Base-by-base conservation (phyloP, 805 yeast genomes). In the Cephaloascus albidus region DNA sequence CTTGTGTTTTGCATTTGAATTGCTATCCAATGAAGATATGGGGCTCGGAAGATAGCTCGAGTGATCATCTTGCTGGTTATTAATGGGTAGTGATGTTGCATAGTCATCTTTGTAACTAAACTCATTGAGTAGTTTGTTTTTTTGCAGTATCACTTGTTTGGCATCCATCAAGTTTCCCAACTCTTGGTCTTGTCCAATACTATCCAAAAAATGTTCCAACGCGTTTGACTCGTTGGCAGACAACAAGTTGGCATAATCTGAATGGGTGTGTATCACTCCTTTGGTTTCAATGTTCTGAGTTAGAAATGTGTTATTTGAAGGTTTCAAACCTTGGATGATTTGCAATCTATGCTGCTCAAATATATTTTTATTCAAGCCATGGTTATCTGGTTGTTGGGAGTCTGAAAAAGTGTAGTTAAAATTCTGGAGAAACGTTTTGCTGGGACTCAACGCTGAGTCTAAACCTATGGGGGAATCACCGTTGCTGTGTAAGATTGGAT, bases 191-290 rank as follows among this genome's bases (percentile, higher is more conserved):
- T 16, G 15, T 8, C 18, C 33, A n/a, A 31, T 31, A n/a, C 33
- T 48, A 39, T 56, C 60, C 44, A 56, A 44, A 35, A 56, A 56
- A 42, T 43, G 44, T 41, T 54, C 58, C 45, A 56, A 47, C 28
- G 49, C 48, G 37, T 46, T 39, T 6, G 45, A 40, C 31, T 48
- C 52, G 19, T 45, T 45, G 39, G 44, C 42, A 37, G 50, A 46
- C 33, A 48, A 46, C 38, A 48, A 48, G 14, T n/a, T 31, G 10
- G 33, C 33, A 31, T 31, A 31, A n/a, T 31, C 33, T 14, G 15
- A 31, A 16, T 31, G 33, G 33, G 33, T 31, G 16, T 8, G 6
- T 8, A n/a, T 31, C 10, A 6, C 10, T 8, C 28, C 28, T 12
- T 23, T 23, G 6, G 12, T 23, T 12, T 23, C 28, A 23, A 8